Conservation (phyloP, 148 eudicot genomes). For the Rhododendron mucronatum region DNA sequence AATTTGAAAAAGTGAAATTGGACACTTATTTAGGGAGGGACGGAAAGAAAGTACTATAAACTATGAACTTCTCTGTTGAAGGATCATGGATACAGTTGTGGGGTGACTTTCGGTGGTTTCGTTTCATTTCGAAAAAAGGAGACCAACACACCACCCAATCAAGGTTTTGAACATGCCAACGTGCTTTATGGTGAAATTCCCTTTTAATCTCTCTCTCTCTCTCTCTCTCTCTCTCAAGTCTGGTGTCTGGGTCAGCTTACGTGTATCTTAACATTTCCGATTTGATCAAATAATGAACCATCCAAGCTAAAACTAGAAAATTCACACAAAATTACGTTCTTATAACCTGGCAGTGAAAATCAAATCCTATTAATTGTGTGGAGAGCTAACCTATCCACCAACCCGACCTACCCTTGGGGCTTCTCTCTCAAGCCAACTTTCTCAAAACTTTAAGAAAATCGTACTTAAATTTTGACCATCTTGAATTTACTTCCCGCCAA, state of each 20-base stretch:
- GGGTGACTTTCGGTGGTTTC: background rate
- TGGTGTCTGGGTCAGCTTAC: no score
- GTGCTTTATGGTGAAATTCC: background rate
- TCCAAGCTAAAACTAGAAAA: background rate
- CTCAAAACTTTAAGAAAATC: background rate
- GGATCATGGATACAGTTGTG: background rate
- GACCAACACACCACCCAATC: background rate
- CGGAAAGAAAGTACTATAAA: no score
- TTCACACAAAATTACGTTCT: no score
- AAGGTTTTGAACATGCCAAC: background rate
- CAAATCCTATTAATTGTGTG: background rate
- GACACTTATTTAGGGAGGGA: no score
- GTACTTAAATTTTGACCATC: background rate
- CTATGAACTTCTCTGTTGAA: background rate
- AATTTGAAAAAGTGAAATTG: no score
- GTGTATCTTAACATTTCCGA: no score
- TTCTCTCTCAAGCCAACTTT: background rate
- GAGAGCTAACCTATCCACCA: background rate
- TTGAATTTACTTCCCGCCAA: slow-evolving; percentile 1
- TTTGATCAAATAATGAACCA: background rate
- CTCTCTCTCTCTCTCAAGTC: background rate
- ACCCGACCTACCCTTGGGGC: no score
- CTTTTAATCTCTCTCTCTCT: background rate
- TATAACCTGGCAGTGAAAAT: no score
- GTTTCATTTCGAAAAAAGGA: background rate